Base-by-base conservation (phyloP, 176 grass and related monocot species). In the Aegilops bicornis region DNA sequence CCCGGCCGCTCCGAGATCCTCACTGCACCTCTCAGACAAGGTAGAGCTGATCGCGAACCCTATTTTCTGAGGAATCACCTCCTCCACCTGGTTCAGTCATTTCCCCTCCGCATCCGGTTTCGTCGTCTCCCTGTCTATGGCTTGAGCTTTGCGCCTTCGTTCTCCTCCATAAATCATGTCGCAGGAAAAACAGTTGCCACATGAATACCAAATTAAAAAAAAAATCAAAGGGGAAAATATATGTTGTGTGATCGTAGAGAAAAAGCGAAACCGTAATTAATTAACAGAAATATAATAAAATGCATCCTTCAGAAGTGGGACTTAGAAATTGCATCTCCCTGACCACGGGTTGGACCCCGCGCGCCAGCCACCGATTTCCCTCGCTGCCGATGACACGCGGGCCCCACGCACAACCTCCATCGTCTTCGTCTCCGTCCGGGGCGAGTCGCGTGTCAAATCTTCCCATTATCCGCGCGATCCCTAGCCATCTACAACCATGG, bases 41-140 rank as follows among this genome's bases (percentile, higher is more conserved):
- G 94, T 85, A 20, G 86, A 94, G 37, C 79, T 96, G 36, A 64
- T 96, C n/a, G n/a, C n/a, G n/a, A n/a, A n/a, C n/a, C n/a, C n/a
- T n/a, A n/a, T n/a, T n/a, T n/a, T n/a, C n/a, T n/a, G n/a, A 94
- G 87, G 90, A 91, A 29, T 84, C 2, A 24, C 83, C 63, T 17
- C 82, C 14, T 74, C 86, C 2, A 82, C 42, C 14, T 5, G 43
- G 43, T 13, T 45, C 12, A 1, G 3, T 13, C 43, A 45, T 4
- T 45, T 45, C 10, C 43, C 43, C 43, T 45, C 11, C 13, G 12
- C 9, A 40, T 40, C 3, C 0, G 12, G 10, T 45, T 45, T 11
- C 43, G 3, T 4, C 43, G 10, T 45, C 43, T 45, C 11, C 30
- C 35, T 5, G 35, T 36, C 5, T 39, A 39, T 39, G 36, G 7